phyloP scores from a whole-genome alignment of 1,284 basidiomycete genomes.

The Apiotrichum akiyoshidainum region DNA sequence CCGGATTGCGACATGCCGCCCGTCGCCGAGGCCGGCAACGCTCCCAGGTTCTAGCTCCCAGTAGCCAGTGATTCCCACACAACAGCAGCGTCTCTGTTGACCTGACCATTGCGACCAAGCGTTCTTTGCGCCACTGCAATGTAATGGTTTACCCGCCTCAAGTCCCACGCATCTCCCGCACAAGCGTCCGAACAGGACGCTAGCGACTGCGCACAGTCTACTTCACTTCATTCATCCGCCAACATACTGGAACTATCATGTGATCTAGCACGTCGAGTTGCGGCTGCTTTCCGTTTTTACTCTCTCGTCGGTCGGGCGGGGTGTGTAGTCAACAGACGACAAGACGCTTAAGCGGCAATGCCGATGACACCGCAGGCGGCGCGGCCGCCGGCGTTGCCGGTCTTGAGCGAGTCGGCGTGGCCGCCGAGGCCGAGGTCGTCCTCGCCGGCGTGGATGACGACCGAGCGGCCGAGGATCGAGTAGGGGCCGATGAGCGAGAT shows the following conservation, averaged over 20 bases:
- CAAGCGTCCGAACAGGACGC: too few relatives aligned
- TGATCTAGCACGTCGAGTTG: neutral
- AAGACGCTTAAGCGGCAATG: neutral
- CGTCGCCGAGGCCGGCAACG: too few relatives aligned
- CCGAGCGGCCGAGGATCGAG: constrained; percentile 65
- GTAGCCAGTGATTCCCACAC: too few relatives aligned
- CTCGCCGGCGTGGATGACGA: constrained; percentile 59
- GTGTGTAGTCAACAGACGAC: too few relatives aligned
- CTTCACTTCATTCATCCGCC: neutral
- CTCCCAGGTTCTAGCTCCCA: too few relatives aligned
- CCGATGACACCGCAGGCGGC: constrained; percentile 69
- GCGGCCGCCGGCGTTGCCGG: constrained; percentile 69
- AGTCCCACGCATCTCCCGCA: too few relatives aligned
- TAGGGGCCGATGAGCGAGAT: constrained; percentile 67
- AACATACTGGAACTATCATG: neutral
- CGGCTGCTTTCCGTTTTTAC: neutral
- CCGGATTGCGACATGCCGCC: too few relatives aligned
- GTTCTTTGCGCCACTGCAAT: too few relatives aligned
- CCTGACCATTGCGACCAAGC: too few relatives aligned
- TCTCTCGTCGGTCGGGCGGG: too few relatives aligned
- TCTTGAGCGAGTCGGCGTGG: constrained; percentile 65
- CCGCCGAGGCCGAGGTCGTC: constrained; percentile 72
- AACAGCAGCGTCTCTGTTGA: too few relatives aligned
- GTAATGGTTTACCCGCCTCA: too few relatives aligned
- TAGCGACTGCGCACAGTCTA: neutral